Conservation (phyloP, 345 rosid genomes). For the Erysimum cheiranthoides region DNA sequence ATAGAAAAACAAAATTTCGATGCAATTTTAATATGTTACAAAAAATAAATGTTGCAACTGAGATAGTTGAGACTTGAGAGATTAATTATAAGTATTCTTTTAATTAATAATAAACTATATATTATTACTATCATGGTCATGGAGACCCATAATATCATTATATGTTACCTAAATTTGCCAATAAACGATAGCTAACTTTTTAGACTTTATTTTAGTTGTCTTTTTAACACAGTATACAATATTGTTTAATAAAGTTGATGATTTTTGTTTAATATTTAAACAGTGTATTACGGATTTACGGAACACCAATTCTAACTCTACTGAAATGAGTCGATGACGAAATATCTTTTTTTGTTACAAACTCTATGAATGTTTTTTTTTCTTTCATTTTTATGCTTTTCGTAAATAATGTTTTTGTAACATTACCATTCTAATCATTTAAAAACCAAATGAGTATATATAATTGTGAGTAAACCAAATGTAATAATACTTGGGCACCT, state of each 20-base stretch:
- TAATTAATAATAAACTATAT: not conserved
- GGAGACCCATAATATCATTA: conserved; percentile 36
- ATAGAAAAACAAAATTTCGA: not conserved
- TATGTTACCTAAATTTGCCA: conserved; percentile 24
- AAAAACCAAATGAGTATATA: not conserved
- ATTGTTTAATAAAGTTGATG: not conserved
- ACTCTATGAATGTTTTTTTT: not conserved
- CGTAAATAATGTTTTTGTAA: not conserved
- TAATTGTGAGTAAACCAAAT: not conserved
- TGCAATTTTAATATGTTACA: not conserved
- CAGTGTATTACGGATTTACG: not conserved
- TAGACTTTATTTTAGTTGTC: not conserved
- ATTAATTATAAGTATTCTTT: not conserved
- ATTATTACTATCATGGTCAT: conserved; percentile 25
- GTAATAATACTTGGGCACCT: not conserved
- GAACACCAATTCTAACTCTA: not conserved
- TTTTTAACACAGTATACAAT: not conserved
- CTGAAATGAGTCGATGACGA: not conserved
- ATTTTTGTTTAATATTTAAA: not conserved
- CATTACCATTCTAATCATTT: not conserved
- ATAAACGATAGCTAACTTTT: not conserved
- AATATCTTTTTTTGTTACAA: conserved; percentile 10
- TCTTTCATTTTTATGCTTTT: not conserved
- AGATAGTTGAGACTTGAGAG: conserved; percentile 23
- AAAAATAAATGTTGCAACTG: conserved; percentile 5